Evolutionary conservation across 345 rosid species (phyloP).

Genomic region (Theobroma cacao): DNA sequence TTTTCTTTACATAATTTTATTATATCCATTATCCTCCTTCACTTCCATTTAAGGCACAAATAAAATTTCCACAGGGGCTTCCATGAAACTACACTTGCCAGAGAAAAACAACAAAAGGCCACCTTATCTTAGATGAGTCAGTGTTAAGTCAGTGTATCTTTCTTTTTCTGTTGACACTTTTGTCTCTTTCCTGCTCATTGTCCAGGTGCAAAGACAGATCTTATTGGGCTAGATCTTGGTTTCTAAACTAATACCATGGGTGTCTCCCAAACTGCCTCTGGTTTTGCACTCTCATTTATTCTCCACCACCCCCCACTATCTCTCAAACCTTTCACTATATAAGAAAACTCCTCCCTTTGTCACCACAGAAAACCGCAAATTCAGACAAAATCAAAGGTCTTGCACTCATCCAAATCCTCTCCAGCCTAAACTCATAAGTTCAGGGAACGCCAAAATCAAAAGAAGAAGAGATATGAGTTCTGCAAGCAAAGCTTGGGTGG

Average conservation of each 20-base stretch:
- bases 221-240: neutral
- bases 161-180: neutral
- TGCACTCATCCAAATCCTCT: neutral
- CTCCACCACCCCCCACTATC: neutral
- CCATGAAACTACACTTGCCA: neutral
- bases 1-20: neutral
- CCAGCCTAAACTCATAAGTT: too few relatives aligned
- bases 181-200: neutral
- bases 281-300: neutral
- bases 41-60: neutral
- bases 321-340: neutral
- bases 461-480: constrained; percentile 19
- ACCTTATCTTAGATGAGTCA: neutral
- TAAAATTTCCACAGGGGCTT: neutral
- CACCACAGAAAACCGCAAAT: neutral
- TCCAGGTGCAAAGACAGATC: neutral
- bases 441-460: neutral
- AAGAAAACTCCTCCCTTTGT: neutral
- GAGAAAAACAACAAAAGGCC: too few relatives aligned
- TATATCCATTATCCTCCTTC: neutral
- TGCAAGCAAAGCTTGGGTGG: constrained; percentile 41
- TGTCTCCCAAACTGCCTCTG: neutral
- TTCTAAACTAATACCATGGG: neutral
- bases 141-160: neutral
- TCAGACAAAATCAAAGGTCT: too few relatives aligned